phyloP scores from a whole-genome alignment of 352 stramenopile species.

The Pythium myriotylum region DNA sequence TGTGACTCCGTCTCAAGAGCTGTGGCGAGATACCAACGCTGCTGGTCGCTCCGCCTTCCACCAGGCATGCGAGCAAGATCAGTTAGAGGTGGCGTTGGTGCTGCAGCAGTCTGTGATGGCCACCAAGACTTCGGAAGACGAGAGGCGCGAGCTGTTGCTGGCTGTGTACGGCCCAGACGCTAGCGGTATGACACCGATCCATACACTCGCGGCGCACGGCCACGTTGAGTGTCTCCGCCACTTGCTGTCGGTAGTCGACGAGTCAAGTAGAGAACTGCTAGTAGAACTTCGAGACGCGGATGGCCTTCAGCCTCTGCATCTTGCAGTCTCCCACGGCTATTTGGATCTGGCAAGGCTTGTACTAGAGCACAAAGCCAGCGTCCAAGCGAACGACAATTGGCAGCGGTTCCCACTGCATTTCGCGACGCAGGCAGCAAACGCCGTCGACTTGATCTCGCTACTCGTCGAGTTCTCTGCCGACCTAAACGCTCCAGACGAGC shows the following conservation, averaged over 20 bases:
- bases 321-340: constrained; percentile 41
- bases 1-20: constrained; percentile 21
- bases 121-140: background rate
- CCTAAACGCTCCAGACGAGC: constrained; percentile 39
- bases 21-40: constrained; percentile 30
- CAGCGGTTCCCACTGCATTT: constrained; percentile 45
- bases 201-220: constrained; percentile 45
- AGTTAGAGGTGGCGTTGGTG: constrained; percentile 54
- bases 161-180: constrained; percentile 37
- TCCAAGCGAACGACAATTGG: constrained; percentile 37
- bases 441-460: constrained; percentile 24
- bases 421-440: constrained; percentile 33
- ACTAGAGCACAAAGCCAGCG: constrained; percentile 13
- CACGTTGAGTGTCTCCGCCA: constrained; percentile 58
- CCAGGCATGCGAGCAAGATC: constrained; percentile 58
- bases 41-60: constrained; percentile 57
- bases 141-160: background rate
- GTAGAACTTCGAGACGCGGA: constrained; percentile 17
- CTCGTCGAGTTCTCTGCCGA: constrained; percentile 34
- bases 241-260: constrained; percentile 29
- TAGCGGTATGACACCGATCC: constrained; percentile 42
- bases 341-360: constrained; percentile 38
- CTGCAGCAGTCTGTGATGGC: constrained; percentile 39
- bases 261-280: background rate
- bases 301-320: constrained; percentile 42